Base-by-base conservation (phyloP, 768 basidiomycete species). In the Suillus subaureus region DNA sequence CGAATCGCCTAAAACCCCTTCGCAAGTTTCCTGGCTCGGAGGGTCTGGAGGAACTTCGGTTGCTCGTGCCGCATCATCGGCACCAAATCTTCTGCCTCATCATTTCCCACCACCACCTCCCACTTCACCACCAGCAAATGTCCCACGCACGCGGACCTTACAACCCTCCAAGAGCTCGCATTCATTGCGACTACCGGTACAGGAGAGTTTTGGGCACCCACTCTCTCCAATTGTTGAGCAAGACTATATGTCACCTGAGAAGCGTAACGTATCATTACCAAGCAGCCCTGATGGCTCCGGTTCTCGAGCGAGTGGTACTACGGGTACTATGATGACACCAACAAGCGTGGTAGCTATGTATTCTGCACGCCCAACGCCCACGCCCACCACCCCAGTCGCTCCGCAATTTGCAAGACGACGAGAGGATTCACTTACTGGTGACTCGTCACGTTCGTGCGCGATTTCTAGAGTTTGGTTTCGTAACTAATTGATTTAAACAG, bases 201-300 rank as follows among this genome's bases (percentile, higher is more conserved):
- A 71, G 39, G 78, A 70, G 61, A 70, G 68, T 39, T 72, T 68
- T 61, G 74, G 67, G 60, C 71, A 70, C 60, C 88, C 83, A 54
- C 82, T 90, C 43, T 89, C 89, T 2, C 89, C 90, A 0, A 90
- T 91, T 47, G 82, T 81, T 11, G 90, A 90, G 75, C 84, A 84
- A 68, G 86, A 89, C 62, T 89, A 89, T 70, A 71, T 86, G 63
- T 86, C 87, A 7, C 86, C 86, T 0, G 80, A 81, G 58, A 78
- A 76, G 65, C 76, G 78, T 40, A 76, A 79, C 61, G 75, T 61
- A 51, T 79, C 77, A 61, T 74, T 79, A 49, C 75, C 66, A 16
- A 74, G 66, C 61, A 73, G 71, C 62, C 62, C 68, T 49, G 74
- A 72, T 9, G 70, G 71, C 37, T 66, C 61, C 51, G 78, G 75